Conservation (phyloP, 768 basidiomycete genomes). For the Dictyophora rubrovolvata region DNA sequence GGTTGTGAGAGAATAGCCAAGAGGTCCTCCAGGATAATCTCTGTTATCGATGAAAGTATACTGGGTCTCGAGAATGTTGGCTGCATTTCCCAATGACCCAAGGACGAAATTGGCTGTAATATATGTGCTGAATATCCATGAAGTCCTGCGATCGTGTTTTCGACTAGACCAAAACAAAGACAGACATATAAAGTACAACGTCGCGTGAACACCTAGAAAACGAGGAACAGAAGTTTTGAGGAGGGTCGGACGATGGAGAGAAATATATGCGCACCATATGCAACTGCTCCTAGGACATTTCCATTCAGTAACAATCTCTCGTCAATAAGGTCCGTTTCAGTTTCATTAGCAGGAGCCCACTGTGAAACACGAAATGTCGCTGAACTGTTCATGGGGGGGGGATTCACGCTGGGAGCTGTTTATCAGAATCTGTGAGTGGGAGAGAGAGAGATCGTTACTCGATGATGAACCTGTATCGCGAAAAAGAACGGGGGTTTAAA, state of each 20-base stretch:
- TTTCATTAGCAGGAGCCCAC: slow-evolving; percentile 4
- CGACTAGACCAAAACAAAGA: background rate
- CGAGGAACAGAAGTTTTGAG: background rate
- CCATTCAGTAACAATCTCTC: background rate
- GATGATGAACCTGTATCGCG: no score
- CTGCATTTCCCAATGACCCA: background rate
- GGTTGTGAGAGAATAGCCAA: background rate
- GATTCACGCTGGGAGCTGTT: no score
- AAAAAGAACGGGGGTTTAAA: no score
- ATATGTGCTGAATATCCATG: background rate
- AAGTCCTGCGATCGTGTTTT: background rate
- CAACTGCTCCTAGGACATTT: background rate
- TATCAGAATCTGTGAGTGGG: no score
- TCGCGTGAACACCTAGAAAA: background rate
- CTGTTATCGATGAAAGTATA: background rate
- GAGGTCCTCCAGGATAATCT: background rate
- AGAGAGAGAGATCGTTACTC: no score
- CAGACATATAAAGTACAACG: background rate
- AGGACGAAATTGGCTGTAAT: background rate
- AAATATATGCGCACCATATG: background rate
- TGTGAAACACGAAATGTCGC: slow-evolving; percentile 3
- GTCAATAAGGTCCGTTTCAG: background rate
- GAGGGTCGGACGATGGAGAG: background rate
- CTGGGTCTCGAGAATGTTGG: background rate
- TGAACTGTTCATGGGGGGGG: background rate